Evolutionary conservation across 148 eudicot genomes (phyloP).

Genomic region (Camellia sinensis): DNA sequence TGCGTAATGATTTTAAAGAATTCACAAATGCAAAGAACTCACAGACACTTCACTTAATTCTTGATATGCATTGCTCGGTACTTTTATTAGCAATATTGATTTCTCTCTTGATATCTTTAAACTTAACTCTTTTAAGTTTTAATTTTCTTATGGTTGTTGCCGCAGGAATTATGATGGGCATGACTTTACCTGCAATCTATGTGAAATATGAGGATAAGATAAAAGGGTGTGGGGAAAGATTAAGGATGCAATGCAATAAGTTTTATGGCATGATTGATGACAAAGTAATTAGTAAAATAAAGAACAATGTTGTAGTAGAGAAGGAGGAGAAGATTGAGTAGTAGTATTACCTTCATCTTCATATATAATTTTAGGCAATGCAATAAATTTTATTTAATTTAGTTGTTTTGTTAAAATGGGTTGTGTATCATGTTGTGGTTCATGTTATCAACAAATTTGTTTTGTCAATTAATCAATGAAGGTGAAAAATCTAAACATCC

Average conservation of each 20-base stretch:
- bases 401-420: not conserved
- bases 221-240: slow-evolving; percentile 17
- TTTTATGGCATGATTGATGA: slow-evolving; percentile 20
- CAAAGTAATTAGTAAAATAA: slow-evolving; percentile 15
- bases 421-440: not conserved
- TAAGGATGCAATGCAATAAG: slow-evolving; percentile 14
- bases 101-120: too few species aligned
- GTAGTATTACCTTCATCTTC: not conserved
- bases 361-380: too few species aligned
- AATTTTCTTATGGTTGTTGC: not conserved
- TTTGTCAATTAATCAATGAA: too few species aligned
- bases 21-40: too few species aligned
- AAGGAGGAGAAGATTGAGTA: slow-evolving; percentile 6
- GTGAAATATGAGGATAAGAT: slow-evolving; percentile 28
- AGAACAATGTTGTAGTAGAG: not conserved
- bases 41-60: too few species aligned
- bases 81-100: too few species aligned
- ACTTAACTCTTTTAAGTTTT: not conserved
- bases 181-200: slow-evolving; percentile 24
- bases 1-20: too few species aligned
- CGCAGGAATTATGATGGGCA: slow-evolving; percentile 7
- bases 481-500: too few species aligned
- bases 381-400: too few species aligned
- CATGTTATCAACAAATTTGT: too few species aligned
- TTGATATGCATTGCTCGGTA: too few species aligned